These are phyloP conservation scores for Beauveria sp. DNA, from an alignment of 2,329 filamentous ascomycete species.

Conservation along the genomic window DNA sequence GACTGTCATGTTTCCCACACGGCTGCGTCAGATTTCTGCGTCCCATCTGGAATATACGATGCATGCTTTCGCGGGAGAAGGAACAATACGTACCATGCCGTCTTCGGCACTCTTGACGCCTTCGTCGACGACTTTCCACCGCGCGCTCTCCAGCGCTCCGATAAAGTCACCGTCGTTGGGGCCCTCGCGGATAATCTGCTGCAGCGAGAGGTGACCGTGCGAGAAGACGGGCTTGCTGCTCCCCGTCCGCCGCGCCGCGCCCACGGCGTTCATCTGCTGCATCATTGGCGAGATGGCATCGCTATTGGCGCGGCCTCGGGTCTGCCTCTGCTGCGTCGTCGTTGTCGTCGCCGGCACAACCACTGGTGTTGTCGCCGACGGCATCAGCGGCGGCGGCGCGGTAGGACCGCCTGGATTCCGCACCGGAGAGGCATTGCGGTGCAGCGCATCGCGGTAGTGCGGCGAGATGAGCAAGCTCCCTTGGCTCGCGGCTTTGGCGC, in stretches of 20 bases:
- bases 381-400: neutral
- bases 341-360: conserved; percentile 22
- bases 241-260: conserved; percentile 30
- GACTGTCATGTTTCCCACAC: conserved; percentile 49
- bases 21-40: neutral
- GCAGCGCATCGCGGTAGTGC: conserved; percentile 42
- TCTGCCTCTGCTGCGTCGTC: neutral
- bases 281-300: conserved; percentile 47
- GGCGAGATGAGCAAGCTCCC: conserved; percentile 53
- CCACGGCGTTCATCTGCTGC: conserved; percentile 30
- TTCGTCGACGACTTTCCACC: conserved; percentile 66
- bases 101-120: conserved; percentile 71
- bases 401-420: conserved; percentile 14
- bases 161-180: conserved; percentile 63
- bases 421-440: conserved; percentile 28
- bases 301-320: conserved; percentile 62
- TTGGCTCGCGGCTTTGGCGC: conserved; percentile 42
- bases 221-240: conserved; percentile 37
- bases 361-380: conserved; percentile 14
- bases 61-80: neutral
- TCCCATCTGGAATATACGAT: neutral
- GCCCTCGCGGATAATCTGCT: conserved; percentile 72
- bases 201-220: conserved; percentile 55
- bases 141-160: conserved; percentile 60
- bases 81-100: conserved; percentile 58